These are phyloP conservation scores for Exophiala sideris DNA, from an alignment of 2,329 filamentous ascomycete species.

Conservation along the genomic window DNA sequence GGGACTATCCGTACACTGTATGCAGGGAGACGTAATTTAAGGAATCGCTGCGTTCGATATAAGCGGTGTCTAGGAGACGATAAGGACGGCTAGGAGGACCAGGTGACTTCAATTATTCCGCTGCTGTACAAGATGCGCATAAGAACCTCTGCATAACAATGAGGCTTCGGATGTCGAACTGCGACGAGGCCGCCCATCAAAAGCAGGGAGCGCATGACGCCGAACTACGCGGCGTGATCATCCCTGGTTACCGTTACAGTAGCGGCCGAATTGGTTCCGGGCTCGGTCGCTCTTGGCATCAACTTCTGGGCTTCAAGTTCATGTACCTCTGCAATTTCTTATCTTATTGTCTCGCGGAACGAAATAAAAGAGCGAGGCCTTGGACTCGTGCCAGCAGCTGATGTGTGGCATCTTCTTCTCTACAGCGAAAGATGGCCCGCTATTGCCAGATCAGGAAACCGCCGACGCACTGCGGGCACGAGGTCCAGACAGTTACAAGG, in stretches of 20 bases:
- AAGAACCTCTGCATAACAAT: neutral
- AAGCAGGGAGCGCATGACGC: neutral
- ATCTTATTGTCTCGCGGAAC: neutral
- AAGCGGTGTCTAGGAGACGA: no score
- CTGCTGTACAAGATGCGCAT: neutral
- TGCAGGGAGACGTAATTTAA: no score
- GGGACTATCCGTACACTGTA: no score
- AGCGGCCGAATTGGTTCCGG: no score
- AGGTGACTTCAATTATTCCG: neutral
- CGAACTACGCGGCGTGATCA: no score
- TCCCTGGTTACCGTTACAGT: no score
- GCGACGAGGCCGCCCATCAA: constrained; percentile 1
- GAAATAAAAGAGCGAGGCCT: neutral
- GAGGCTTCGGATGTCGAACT: neutral
- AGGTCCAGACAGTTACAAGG: constrained; percentile 42
- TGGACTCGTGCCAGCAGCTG: neutral
- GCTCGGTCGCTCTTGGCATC: neutral
- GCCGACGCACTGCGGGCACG: constrained; percentile 37
- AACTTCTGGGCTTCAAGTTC: neutral
- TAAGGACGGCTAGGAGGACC: neutral
- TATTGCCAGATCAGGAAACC: constrained; percentile 46
- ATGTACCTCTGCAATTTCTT: no score
- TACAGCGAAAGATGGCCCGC: constrained; percentile 48
- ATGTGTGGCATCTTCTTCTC: constrained; percentile 59
- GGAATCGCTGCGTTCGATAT: no score